Conservation (phyloP, 2,329 filamentous ascomycete species). For the Fusarium cicatricum region DNA sequence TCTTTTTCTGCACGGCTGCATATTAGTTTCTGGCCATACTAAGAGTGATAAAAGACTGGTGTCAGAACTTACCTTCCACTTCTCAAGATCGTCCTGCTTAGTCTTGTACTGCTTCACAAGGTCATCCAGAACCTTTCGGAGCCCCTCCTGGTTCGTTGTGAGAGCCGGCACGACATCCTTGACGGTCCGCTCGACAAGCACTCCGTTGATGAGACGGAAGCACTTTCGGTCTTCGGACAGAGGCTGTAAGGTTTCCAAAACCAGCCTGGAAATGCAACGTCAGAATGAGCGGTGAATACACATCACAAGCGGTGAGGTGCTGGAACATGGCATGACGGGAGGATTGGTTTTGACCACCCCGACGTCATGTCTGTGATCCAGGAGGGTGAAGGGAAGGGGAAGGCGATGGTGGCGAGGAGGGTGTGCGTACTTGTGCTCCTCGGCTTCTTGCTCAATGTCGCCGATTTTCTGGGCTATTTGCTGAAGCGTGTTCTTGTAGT, state of each 20-base stretch:
- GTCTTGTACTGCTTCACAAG: conserved; percentile 95
- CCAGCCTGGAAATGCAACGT: conserved; percentile 68
- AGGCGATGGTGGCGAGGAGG: conserved; percentile 23
- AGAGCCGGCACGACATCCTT: conserved; percentile 90
- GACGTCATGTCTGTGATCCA: conserved; percentile 27
- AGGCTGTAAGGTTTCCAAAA: conserved; percentile 89
- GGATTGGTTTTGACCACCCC: conserved; percentile 12
- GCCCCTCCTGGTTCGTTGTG: conserved; percentile 90
- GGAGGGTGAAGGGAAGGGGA: not conserved
- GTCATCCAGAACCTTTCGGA: conserved; percentile 94
- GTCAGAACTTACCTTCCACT: conserved; percentile 82
- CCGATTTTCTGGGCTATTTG: conserved; percentile 96
- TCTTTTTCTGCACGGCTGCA: conserved; percentile 72
- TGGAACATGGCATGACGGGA: conserved; percentile 16
- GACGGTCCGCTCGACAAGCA: conserved; percentile 92
- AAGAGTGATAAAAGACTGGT: not conserved
- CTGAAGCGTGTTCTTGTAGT: conserved; percentile 82
- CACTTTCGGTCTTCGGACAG: conserved; percentile 89
- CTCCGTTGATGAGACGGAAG: conserved; percentile 98
- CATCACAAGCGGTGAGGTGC: conserved; percentile 51
- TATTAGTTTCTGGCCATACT: conserved; percentile 8
- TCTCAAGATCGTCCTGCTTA: conserved; percentile 95
- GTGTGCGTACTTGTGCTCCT: conserved; percentile 90
- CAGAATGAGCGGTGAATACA: conserved; percentile 36
- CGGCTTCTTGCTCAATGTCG: conserved; percentile 95